Conservation (phyloP, 345 rosid species). For the Hypericum androsaemum region DNA sequence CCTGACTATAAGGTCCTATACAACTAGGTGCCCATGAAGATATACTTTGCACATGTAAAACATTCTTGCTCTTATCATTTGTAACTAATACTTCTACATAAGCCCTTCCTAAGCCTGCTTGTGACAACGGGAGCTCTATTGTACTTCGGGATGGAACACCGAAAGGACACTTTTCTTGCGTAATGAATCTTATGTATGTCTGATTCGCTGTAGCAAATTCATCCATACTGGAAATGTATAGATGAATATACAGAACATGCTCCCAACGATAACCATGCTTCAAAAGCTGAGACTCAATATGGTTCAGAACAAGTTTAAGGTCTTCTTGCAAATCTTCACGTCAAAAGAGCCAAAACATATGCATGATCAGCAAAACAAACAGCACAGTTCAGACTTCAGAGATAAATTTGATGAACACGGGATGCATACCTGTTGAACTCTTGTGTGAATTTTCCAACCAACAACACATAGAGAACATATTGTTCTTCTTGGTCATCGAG, state of each 20-base stretch:
- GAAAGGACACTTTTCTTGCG: conserved; percentile 76
- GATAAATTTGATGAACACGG: background rate
- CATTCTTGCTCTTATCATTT: conserved; percentile 61
- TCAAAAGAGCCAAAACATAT: conserved; percentile 1
- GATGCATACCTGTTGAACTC: conserved; percentile 48
- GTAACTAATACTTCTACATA: conserved; percentile 74
- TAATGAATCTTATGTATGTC: conserved; percentile 74
- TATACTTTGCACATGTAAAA: conserved; percentile 91
- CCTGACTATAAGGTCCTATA: conserved; percentile 99
- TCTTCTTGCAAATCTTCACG: conserved; percentile 66
- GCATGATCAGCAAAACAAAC: conserved; percentile 2
- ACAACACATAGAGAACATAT: conserved; percentile 64
- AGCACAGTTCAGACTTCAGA: background rate
- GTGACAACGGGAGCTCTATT: conserved; percentile 68
- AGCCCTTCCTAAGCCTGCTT: conserved; percentile 67
- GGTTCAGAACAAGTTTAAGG: conserved; percentile 43
- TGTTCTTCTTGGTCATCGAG: conserved; percentile 41
- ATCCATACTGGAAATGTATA: conserved; percentile 79
- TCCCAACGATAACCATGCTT: conserved; percentile 58
- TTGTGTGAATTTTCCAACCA: conserved; percentile 53
- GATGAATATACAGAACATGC: conserved; percentile 79
- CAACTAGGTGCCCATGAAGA: conserved; percentile 99
- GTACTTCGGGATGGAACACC: conserved; percentile 99
- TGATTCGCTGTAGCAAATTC: conserved; percentile 70
- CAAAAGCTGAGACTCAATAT: conserved; percentile 49